Conservation (phyloP, 2,329 filamentous ascomycete species). For the Parastagonospora nodorum region DNA sequence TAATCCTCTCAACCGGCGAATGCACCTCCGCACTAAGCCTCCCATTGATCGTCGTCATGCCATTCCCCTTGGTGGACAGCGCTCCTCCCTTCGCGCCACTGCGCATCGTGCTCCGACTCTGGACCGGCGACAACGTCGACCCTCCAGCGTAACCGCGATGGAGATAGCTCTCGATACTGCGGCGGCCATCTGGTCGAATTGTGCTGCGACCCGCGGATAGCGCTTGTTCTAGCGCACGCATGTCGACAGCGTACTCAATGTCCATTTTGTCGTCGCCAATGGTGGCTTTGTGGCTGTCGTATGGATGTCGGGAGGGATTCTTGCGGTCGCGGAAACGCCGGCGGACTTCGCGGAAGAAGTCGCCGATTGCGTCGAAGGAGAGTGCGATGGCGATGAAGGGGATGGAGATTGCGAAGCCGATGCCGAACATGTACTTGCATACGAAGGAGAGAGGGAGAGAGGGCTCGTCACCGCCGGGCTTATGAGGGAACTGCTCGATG, state of each 20-base stretch:
- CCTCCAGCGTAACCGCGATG: slow-evolving; percentile 18
- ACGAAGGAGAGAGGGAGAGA: slow-evolving; percentile 57
- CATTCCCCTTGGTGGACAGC: slow-evolving; percentile 13
- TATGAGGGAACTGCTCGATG: slow-evolving; percentile 54
- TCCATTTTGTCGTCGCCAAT: slow-evolving; percentile 17
- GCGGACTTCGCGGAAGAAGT: slow-evolving; percentile 36
- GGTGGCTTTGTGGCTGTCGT: slow-evolving; percentile 1
- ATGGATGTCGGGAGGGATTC: not conserved
- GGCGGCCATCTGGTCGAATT: slow-evolving; percentile 23
- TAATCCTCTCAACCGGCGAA: slow-evolving; percentile 31
- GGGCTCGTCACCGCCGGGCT: slow-evolving; percentile 30
- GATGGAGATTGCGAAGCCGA: slow-evolving; percentile 60
- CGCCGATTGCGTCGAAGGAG: slow-evolving; percentile 48
- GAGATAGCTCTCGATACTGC: slow-evolving; percentile 38
- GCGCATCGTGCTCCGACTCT: slow-evolving; percentile 36
- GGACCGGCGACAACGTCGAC: slow-evolving; percentile 31
- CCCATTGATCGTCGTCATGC: slow-evolving; percentile 11
- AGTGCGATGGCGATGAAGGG: slow-evolving; percentile 56
- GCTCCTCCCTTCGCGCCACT: slow-evolving; percentile 19
- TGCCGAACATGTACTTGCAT: slow-evolving; percentile 60
- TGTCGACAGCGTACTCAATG: slow-evolving; percentile 27
- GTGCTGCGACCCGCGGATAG: slow-evolving; percentile 33
- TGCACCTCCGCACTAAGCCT: slow-evolving; percentile 26
- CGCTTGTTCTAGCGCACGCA: slow-evolving; percentile 31
- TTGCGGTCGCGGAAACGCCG: slow-evolving; percentile 20